These are phyloP conservation scores for Linaria vulgaris DNA, from an alignment of 257 asterid genomes.

Conservation along the genomic window DNA sequence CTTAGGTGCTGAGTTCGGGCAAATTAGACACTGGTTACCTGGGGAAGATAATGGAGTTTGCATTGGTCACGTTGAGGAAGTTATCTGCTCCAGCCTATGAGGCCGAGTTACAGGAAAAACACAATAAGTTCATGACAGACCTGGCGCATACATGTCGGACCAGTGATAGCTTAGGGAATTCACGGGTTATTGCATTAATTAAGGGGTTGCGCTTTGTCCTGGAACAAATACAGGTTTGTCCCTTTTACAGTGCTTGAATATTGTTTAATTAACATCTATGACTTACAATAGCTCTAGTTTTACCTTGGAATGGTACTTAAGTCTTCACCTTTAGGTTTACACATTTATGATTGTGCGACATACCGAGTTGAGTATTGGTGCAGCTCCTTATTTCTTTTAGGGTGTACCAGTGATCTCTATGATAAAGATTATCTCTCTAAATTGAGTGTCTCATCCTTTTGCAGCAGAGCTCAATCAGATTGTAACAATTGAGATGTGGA, in stretches of 20 bases:
- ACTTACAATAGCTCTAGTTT: no score
- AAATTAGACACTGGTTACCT: slow-evolving; percentile 52
- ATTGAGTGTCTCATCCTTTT: no score
- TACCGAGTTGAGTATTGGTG: no score
- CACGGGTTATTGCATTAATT: slow-evolving; percentile 39
- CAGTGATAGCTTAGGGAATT: slow-evolving; percentile 30
- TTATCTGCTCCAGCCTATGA: slow-evolving; percentile 58
- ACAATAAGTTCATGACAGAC: slow-evolving; percentile 40
- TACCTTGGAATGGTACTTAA: no score
- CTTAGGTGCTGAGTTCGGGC: slow-evolving; percentile 49
- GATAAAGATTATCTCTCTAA: no score
- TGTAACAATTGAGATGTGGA: no score
- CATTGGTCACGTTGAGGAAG: slow-evolving; percentile 45
- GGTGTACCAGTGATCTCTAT: no score
- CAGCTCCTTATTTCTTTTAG: no score
- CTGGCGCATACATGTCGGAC: slow-evolving; percentile 36
- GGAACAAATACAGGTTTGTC: slow-evolving; percentile 60
- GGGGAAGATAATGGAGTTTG: slow-evolving; percentile 51
- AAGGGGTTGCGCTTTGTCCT: slow-evolving; percentile 59
- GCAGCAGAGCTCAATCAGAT: no score
- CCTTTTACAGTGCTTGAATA: not conserved
- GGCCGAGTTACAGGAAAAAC: slow-evolving; percentile 42
- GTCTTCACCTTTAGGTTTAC: no score
- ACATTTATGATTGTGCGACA: no score
- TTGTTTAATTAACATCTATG: not conserved